Percentiles rank a stretch among this genome's conserved stretches.
These are phyloP conservation scores for Scortechinia acanthostroma DNA, from an alignment of 2,329 filamentous ascomycete species.

Conservation along the genomic window DNA sequence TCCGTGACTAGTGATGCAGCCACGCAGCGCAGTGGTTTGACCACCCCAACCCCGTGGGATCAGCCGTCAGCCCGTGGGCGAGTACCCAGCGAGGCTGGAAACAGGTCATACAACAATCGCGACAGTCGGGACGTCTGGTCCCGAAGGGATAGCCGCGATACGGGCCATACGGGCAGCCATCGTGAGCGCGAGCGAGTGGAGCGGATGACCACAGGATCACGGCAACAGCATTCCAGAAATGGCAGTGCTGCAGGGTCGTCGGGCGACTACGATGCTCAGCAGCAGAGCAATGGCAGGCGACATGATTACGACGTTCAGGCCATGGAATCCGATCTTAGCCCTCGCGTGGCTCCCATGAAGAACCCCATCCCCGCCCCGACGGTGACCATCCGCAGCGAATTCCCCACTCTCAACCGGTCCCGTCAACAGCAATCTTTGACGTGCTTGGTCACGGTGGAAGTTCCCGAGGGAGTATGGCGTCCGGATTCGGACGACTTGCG, in stretches of 20 bases:
- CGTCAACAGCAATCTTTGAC: constrained; percentile 92
- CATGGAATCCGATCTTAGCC: constrained; percentile 80
- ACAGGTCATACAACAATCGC: not conserved
- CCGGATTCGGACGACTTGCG: constrained; percentile 73
- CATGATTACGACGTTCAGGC: constrained; percentile 95
- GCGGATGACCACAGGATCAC: not conserved
- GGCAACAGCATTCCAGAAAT: constrained; percentile 38
- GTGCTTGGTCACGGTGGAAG: constrained; percentile 87
- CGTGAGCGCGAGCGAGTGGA: constrained; percentile 1
- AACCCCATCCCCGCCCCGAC: constrained; percentile 86
- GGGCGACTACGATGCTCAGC: constrained; percentile 68
- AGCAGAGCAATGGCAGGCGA: constrained; percentile 50
- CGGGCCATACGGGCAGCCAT: not conserved
- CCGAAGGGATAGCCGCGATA: not conserved
- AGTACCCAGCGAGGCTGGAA: not conserved
- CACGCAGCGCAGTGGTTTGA: constrained; percentile 29
- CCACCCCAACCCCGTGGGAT: not conserved
- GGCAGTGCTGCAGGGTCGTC: constrained; percentile 74
- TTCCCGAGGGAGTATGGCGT: constrained; percentile 85
- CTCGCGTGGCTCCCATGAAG: constrained; percentile 63
- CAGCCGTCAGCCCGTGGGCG: not conserved
- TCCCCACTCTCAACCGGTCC: constrained; percentile 84
- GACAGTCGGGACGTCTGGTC: not conserved
- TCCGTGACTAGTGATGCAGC: constrained; percentile 54
- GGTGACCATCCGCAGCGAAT: constrained; percentile 94